Evolutionary conservation across 1,284 basidiomycete species (phyloP).

Genomic region (Austroboletus niveus): DNA sequence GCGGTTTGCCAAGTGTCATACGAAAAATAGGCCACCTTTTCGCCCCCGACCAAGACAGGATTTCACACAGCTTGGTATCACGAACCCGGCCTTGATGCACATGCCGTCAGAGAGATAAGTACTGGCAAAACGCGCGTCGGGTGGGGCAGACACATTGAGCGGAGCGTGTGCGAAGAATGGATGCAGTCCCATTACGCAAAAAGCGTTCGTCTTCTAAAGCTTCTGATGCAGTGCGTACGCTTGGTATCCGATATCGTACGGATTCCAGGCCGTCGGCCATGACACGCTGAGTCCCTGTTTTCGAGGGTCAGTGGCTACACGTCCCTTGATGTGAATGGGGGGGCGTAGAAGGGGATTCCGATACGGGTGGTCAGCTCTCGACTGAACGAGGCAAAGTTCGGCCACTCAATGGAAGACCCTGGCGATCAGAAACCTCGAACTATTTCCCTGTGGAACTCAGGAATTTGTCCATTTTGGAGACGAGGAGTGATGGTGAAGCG

Average conservation of each 20-base stretch:
- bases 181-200: conserved; percentile 21
- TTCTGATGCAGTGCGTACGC: conserved; percentile 26
- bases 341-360: conserved; percentile 6
- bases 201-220: conserved; percentile 14
- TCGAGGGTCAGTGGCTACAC: conserved; percentile 17
- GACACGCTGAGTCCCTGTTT: conserved; percentile 14
- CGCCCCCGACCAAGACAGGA: background rate
- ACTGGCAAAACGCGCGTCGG: conserved; percentile 5
- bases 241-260: conserved; percentile 6
- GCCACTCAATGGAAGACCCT: conserved; percentile 32
- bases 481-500: conserved; percentile 10
- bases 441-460: conserved; percentile 23
- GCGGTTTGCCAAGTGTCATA: too few relatives aligned
- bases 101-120: conserved; percentile 6
- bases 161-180: conserved; percentile 31
- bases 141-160: conserved; percentile 19
- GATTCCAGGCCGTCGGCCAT: conserved; percentile 13
- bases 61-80: conserved; percentile 2
- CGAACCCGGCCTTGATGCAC: conserved; percentile 6
- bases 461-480: conserved; percentile 29
- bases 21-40: too few relatives aligned
- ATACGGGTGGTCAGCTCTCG: conserved; percentile 12
- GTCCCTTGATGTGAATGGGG: conserved; percentile 14
- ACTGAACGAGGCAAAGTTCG: conserved; percentile 14
- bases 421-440: conserved; percentile 23